These are phyloP conservation scores for Xylariaceae sp. DNA, from an alignment of 2,329 filamentous ascomycete genomes.

Conservation along the genomic window DNA sequence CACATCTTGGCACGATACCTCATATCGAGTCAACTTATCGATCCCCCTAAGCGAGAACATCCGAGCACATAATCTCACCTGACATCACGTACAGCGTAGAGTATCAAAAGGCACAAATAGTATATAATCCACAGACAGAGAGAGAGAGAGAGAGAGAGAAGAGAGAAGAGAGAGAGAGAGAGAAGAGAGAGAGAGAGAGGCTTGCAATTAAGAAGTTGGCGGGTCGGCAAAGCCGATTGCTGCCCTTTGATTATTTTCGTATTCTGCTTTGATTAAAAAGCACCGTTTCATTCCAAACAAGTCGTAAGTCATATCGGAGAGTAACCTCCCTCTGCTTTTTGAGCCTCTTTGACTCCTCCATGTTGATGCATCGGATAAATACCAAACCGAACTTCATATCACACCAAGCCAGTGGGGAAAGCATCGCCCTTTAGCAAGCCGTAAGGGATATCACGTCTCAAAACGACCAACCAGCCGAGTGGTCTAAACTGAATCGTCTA, in stretches of 20 bases:
- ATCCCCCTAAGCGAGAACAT: no score
- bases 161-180: not conserved
- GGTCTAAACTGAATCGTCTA: constrained; percentile 20
- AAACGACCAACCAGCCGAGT: constrained; percentile 11
- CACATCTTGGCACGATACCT: no score
- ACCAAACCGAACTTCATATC: constrained; percentile 20
- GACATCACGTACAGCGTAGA: not conserved
- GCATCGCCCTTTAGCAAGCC: constrained; percentile 8
- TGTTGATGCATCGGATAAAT: constrained; percentile 16
- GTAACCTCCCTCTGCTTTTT: constrained; percentile 5
- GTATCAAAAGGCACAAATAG: not conserved
- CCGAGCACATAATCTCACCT: no score
- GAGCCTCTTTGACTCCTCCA: constrained; percentile 14
- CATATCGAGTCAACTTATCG: no score
- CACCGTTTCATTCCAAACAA: not conserved
- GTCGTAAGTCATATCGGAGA: not conserved
- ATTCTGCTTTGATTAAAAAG: not conserved
- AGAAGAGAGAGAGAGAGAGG: not conserved
- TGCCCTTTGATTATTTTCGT: constrained; percentile 13
- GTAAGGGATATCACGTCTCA: constrained; percentile 15
- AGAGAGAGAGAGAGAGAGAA: not conserved
- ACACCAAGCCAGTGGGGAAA: constrained; percentile 18
- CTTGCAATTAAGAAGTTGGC: constrained; percentile 5
- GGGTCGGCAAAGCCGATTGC: constrained; percentile 4
- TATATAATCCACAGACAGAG: not conserved